Percentiles rank a stretch among this genome's conserved stretches.
These are phyloP conservation scores for Synura sp. DNA, from an alignment of 352 stramenopile genomes.

Conservation along the genomic window DNA sequence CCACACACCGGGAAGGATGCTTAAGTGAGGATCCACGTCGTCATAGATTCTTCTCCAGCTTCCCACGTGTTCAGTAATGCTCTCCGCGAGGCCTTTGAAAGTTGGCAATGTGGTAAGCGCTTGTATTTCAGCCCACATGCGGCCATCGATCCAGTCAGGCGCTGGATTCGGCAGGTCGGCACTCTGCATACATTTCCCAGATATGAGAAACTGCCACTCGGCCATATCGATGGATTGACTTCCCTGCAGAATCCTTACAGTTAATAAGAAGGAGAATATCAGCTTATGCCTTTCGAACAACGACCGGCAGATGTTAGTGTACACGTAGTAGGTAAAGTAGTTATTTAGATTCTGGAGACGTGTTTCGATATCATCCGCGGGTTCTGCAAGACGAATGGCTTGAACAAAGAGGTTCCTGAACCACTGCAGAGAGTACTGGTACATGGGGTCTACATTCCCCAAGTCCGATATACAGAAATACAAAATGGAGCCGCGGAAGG, in stretches of 20 bases:
- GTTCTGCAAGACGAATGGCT: slow-evolving; percentile 68
- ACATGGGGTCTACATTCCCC: slow-evolving; percentile 81
- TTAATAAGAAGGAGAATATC: slow-evolving; percentile 84
- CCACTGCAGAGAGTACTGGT: slow-evolving; percentile 88
- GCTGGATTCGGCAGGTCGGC: slow-evolving; percentile 52
- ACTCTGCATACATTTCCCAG: slow-evolving; percentile 55
- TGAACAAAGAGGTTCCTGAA: slow-evolving; percentile 82
- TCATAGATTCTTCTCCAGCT: slow-evolving; percentile 82
- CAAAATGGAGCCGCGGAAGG: slow-evolving; percentile 74
- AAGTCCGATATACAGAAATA: slow-evolving; percentile 87
- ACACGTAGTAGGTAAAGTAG: slow-evolving; percentile 84
- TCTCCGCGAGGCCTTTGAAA: slow-evolving; percentile 51
- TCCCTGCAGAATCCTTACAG: slow-evolving; percentile 79
- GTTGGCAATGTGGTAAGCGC: slow-evolving; percentile 48
- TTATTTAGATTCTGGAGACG: slow-evolving; percentile 77
- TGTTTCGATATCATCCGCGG: slow-evolving; percentile 72
- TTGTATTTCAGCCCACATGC: slow-evolving; percentile 59
- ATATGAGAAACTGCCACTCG: slow-evolving; percentile 88
- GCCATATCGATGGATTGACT: slow-evolving; percentile 66
- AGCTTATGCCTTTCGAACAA: slow-evolving; percentile 91
- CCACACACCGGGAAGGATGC: slow-evolving; percentile 54
- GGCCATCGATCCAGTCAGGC: slow-evolving; percentile 57
- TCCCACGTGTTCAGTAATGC: slow-evolving; percentile 56
- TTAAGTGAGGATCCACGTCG: slow-evolving; percentile 66
- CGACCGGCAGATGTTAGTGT: slow-evolving; percentile 84